A percentile compares a stretch with the other conserved stretches of the same genome.
Conservation (phyloP, 305 asterid species). For the Fraxinus xanthoxyloides region DNA sequence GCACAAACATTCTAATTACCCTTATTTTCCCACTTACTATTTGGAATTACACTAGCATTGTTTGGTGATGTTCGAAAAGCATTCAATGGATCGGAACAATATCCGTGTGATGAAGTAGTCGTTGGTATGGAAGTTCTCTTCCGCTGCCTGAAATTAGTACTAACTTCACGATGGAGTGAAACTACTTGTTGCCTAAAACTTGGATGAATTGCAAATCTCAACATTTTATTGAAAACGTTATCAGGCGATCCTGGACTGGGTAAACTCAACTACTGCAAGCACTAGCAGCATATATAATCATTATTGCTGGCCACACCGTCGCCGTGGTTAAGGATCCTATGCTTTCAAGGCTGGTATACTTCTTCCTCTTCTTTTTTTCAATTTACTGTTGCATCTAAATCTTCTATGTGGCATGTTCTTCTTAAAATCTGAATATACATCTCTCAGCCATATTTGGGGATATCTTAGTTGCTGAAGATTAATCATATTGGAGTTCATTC, state of each 20-base stretch:
- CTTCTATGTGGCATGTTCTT: not conserved
- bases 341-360: not conserved
- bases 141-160: not conserved
- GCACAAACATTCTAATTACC: not conserved
- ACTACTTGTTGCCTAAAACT: not conserved
- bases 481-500: not conserved
- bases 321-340: not conserved
- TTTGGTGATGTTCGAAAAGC: not conserved
- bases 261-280: not conserved
- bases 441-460: not conserved
- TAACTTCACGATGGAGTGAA: not conserved
- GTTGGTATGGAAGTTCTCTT: not conserved
- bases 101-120: not conserved
- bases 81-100: not conserved
- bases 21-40: not conserved
- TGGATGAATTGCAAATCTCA: not conserved
- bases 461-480: not conserved
- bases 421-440: not conserved
- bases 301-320: not conserved
- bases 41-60: not conserved
- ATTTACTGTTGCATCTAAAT: not conserved
- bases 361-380: not conserved
- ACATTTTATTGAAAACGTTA: not conserved
- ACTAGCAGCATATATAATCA: not conserved
- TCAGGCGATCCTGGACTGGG: not conserved